Conservation (phyloP, 2,329 filamentous ascomycete genomes). For the Xylariales sp. region DNA sequence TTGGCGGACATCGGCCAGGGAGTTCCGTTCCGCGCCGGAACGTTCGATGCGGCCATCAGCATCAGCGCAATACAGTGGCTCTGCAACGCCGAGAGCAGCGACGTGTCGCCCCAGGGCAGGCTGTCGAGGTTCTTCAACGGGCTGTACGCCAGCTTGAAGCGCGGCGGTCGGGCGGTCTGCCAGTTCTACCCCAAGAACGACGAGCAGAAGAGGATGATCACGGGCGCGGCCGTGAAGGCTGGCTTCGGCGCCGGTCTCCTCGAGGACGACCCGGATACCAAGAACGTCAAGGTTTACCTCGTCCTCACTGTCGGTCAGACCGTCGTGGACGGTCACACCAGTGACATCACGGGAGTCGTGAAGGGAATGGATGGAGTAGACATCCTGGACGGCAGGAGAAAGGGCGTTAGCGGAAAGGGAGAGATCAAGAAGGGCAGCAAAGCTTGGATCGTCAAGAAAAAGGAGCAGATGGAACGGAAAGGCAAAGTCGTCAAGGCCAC, state of each 20-base stretch:
- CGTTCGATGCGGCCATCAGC: constrained; percentile 91
- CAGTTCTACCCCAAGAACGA: constrained; percentile 99
- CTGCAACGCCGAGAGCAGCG: constrained; percentile 88
- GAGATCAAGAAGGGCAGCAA: constrained; percentile 76
- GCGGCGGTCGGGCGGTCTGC: constrained; percentile 87
- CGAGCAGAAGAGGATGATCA: constrained; percentile 87
- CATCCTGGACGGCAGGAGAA: constrained; percentile 65
- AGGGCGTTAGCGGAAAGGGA: constrained; percentile 42
- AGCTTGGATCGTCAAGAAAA: constrained; percentile 79
- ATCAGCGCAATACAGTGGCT: constrained; percentile 98
- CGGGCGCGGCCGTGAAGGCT: constrained; percentile 81
- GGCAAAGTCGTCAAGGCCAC: constrained; percentile 90
- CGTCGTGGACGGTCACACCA: constrained; percentile 44
- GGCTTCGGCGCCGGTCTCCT: constrained; percentile 93
- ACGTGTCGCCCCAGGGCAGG: constrained; percentile 74
- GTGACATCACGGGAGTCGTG: constrained; percentile 89
- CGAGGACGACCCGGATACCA: constrained; percentile 93
- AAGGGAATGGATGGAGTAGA: constrained; percentile 85
- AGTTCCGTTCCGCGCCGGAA: constrained; percentile 85
- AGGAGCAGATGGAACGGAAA: constrained; percentile 90
- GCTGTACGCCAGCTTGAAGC: constrained; percentile 75
- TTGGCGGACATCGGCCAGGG: constrained; percentile 94
- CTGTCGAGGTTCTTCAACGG: constrained; percentile 88
- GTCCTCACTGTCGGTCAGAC: constrained; percentile 81
- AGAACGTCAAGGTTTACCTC: constrained; percentile 94